These are phyloP conservation scores for Hortiboletus rubellus DNA, from an alignment of 1,284 basidiomycete genomes.

Conservation along the genomic window DNA sequence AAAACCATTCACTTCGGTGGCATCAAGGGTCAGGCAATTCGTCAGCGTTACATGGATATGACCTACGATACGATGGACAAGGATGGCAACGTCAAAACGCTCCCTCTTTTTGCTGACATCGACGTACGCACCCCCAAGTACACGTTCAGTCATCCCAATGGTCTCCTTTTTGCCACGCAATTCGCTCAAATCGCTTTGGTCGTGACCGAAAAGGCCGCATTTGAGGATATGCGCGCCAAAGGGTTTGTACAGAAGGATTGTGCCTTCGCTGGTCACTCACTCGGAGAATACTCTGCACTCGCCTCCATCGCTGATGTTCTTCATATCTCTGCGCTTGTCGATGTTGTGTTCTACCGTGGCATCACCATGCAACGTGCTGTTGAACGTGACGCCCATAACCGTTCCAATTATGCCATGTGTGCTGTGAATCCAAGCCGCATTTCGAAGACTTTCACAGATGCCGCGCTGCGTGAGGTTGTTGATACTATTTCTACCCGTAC, in stretches of 20 bases:
- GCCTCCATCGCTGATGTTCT: constrained; percentile 97
- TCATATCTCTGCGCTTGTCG: constrained; percentile 93
- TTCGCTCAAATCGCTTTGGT: constrained; percentile 98
- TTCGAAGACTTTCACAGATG: constrained; percentile 90
- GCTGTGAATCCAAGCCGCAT: constrained; percentile 97
- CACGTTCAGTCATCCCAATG: constrained; percentile 95
- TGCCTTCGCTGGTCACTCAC: constrained; percentile 95
- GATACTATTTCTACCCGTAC: constrained; percentile 82
- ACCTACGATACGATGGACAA: constrained; percentile 96
- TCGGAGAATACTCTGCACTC: constrained; percentile 97
- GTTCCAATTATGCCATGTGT: constrained; percentile 98
- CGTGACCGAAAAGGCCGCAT: constrained; percentile 96
- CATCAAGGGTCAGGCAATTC: constrained; percentile 96
- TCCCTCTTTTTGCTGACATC: constrained; percentile 93
- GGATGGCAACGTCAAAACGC: constrained; percentile 91
- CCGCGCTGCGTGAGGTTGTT: constrained; percentile 92
- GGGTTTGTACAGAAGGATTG: constrained; percentile 92
- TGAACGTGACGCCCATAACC: constrained; percentile 88
- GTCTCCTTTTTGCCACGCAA: constrained; percentile 95
- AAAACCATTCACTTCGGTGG: constrained; percentile 99
- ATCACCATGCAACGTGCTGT: constrained; percentile 99
- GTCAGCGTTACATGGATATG: constrained; percentile 99
- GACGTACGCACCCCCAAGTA: constrained; percentile 91
- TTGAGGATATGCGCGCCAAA: constrained; percentile 96
- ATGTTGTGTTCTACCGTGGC: constrained; percentile 99